phyloP scores from a whole-genome alignment of 352 stramenopile genomes.

The Stramenopiles sp. region DNA sequence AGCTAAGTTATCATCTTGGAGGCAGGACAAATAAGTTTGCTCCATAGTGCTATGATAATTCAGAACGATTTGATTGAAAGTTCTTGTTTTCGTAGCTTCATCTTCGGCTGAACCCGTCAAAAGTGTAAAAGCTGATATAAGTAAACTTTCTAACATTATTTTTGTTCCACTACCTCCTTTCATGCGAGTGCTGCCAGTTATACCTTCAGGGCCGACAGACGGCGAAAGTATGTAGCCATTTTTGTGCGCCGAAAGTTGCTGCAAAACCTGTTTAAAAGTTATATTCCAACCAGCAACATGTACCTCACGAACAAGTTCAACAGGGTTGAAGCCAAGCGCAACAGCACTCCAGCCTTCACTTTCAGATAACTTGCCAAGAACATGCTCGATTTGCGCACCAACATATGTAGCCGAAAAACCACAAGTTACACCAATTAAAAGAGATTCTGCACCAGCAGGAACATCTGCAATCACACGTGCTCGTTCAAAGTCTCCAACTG shows the following conservation, averaged over 20 bases:
- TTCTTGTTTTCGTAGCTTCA: background rate
- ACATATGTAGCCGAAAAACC: background rate
- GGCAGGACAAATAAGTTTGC: no score
- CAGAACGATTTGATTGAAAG: background rate
- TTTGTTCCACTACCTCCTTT: background rate
- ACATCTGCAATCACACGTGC: background rate
- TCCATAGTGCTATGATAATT: background rate
- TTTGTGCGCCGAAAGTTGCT: background rate
- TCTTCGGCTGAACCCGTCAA: background rate
- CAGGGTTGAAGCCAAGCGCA: background rate
- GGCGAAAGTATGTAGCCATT: background rate
- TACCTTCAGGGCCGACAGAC: background rate
- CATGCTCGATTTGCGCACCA: background rate
- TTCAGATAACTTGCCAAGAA: background rate
- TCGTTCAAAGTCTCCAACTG: background rate
- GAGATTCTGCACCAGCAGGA: background rate
- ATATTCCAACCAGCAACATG: background rate
- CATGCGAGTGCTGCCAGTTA: background rate
- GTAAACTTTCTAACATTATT: background rate
- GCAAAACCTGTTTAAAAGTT: background rate
- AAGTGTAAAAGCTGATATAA: background rate
- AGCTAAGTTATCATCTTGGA: no score
- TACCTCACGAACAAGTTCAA: background rate
- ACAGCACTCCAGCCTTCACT: background rate
- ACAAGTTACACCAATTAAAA: background rate